A percentile compares a stretch with the other conserved stretches of the same genome.
These are phyloP conservation scores for Chrysosporium queenslandicum DNA, from an alignment of 2,329 filamentous ascomycete species.

Conservation along the genomic window DNA sequence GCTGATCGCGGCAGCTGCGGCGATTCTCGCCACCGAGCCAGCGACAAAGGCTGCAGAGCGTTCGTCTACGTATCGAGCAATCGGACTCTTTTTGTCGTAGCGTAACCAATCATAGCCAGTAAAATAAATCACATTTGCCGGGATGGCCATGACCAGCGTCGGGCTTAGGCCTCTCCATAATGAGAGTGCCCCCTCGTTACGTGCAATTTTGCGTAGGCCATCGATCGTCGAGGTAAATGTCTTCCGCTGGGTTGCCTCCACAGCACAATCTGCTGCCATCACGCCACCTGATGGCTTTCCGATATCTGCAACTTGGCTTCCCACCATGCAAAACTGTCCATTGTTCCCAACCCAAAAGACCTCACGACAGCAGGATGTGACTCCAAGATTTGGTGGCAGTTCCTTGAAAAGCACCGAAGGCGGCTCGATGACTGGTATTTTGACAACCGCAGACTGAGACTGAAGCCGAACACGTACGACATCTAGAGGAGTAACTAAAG, in stretches of 20 bases:
- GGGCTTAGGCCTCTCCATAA: conserved; percentile 92
- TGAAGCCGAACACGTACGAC: conserved; percentile 92
- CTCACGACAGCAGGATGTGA: conserved; percentile 90
- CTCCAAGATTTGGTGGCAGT: conserved; percentile 74
- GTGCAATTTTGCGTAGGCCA: conserved; percentile 84
- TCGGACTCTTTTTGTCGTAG: conserved; percentile 60
- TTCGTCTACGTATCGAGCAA: conserved; percentile 54
- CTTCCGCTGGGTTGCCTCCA: conserved; percentile 72
- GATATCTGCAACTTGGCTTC: conserved; percentile 24
- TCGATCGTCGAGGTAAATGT: conserved; percentile 88
- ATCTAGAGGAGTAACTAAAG: conserved; percentile 79
- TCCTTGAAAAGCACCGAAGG: conserved; percentile 46
- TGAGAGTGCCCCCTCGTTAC: conserved; percentile 76
- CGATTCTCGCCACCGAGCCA: conserved; percentile 64
- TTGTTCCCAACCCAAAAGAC: conserved; percentile 93
- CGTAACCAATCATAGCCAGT: conserved; percentile 95
- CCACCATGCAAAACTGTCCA: conserved; percentile 69
- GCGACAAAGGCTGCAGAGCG: conserved; percentile 69
- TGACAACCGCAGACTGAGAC: conserved; percentile 54
- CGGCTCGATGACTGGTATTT: conserved; percentile 38
- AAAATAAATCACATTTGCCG: conserved; percentile 96
- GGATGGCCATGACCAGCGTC: conserved; percentile 85
- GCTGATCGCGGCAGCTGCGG: conserved; percentile 73
- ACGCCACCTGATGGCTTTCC: conserved; percentile 34
- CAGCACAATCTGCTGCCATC: conserved; percentile 60